Percentiles rank a stretch among this genome's conserved stretches.
Evolutionary conservation across 495 filamentous ascomycete species (phyloP).

Genomic region (Rhypophila decipiens): DNA sequence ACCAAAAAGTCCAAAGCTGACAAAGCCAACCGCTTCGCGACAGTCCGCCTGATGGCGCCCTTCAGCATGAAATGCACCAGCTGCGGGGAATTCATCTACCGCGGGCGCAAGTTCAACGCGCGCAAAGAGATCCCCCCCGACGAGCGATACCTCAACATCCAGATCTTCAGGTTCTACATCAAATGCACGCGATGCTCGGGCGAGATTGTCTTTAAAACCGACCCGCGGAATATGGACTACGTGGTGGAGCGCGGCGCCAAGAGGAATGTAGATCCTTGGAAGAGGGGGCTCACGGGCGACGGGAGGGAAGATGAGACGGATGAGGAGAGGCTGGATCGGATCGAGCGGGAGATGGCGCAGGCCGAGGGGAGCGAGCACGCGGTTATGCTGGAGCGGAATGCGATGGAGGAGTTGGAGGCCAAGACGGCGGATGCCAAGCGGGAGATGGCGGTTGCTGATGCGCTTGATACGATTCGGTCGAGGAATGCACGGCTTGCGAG

Average conservation of each 20-base stretch:
- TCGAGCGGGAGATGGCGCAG: constrained; percentile 61
- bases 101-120: constrained; percentile 94
- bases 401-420: constrained; percentile 81
- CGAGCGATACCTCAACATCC: constrained; percentile 83
- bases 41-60: constrained; percentile 94
- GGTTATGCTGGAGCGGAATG: constrained; percentile 62
- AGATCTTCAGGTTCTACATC: constrained; percentile 93
- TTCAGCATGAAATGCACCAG: constrained; percentile 87
- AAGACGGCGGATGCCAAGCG: constrained; percentile 87
- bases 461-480: constrained; percentile 87
- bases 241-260: constrained; percentile 64
- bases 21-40: constrained; percentile 77
- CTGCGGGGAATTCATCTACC: constrained; percentile 96
- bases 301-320: constrained; percentile 69
- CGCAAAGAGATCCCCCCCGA: constrained; percentile 82
- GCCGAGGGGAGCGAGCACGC: constrained; percentile 56
- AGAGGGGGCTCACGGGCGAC: constrained; percentile 51
- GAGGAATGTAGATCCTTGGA: constrained; percentile 91
- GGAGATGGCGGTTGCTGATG: constrained; percentile 96
- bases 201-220: constrained; percentile 92
- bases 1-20: constrained; percentile 58
- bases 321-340: constrained; percentile 75
- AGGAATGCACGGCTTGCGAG: constrained; percentile 82
- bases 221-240: constrained; percentile 94
- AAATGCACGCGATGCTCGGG: constrained; percentile 82